Conservation (phyloP, 352 stramenopile genomes). For the Phytophthora meadii region DNA sequence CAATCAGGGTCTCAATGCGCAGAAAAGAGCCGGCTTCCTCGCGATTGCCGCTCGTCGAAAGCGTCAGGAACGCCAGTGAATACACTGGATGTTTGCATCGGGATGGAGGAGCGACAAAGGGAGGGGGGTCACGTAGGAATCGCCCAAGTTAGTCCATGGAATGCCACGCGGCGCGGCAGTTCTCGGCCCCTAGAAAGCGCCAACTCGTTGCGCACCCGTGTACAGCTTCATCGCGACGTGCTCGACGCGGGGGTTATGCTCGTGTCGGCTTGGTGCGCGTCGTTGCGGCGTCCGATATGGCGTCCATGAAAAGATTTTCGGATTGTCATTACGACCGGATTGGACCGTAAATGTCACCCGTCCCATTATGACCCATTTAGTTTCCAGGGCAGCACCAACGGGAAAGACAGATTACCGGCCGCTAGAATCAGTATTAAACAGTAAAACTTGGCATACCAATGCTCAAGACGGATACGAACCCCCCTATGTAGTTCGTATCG, state of each 20-base stretch:
- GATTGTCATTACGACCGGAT: conserved; percentile 22
- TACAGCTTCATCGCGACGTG: conserved; percentile 4
- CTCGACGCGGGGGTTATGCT: conserved; percentile 27
- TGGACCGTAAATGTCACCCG: conserved; percentile 28
- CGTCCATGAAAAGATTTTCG: conserved; percentile 19
- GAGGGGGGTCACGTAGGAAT: conserved; percentile 48
- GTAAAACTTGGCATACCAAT: conserved; percentile 1
- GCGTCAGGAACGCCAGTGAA: conserved; percentile 28
- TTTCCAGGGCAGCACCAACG: conserved; percentile 22
- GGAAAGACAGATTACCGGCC: not conserved
- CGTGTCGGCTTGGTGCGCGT: conserved; percentile 1
- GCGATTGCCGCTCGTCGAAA: conserved; percentile 4
- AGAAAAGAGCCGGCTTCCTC: conserved; percentile 23
- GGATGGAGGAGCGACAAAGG: conserved; percentile 46
- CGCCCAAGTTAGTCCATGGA: conserved; percentile 35
- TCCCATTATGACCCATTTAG: conserved; percentile 34
- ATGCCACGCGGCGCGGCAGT: conserved; percentile 23
- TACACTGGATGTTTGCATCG: conserved; percentile 20
- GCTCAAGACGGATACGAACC: conserved; percentile 1
- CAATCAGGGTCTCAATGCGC: conserved; percentile 26
- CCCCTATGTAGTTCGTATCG: conserved; percentile 16
- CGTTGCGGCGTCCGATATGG: not conserved
- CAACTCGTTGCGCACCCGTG: conserved; percentile 6
- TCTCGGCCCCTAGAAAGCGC: conserved; percentile 5
- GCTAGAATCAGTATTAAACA: not conserved